Base-by-base conservation (phyloP, 805 yeast genomes). In the Metschnikowia continentalis region DNA sequence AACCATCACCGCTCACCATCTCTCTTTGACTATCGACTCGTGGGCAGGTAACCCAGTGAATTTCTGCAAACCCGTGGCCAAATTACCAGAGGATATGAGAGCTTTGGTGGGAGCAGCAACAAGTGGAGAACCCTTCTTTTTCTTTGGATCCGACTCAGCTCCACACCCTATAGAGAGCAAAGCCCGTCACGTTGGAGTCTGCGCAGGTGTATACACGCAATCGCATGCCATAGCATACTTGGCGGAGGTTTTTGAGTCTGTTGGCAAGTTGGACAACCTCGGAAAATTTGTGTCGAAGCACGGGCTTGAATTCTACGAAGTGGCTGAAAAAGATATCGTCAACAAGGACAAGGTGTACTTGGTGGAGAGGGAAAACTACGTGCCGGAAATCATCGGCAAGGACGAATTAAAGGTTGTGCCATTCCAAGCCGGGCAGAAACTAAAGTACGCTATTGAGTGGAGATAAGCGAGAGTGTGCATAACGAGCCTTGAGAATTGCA, bases 131-230 rank as follows among this genome's bases (percentile, higher is more conserved):
- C 89, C 96, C 39, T 91, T 84, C 75, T 94, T 91, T 68, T 89
- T 94, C 74, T 94, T 91, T 64, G 99, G 99, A 6, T 88, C 97
- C 1, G 99, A 94, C 67, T 89, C 97, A 20, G 99, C 99, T 32
- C 99, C 99, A 23, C 99, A 94, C 67, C 96, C 97, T 6, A 63
- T 88, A 23, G 80, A 80, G 55, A 83, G 83, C 53, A 95, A 95
- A 69, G 76, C 88, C 23, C 84, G 79, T 54, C 90, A 82, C 58
- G 72, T 76, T 35, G 92, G 91, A 20, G 97, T 92, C 15, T 90
- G 97, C 62, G 99, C 99, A n/a, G 99, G 99, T 63, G 97, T 94
- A 7, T 94, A 80, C 70, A 88, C 98, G 1, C 99, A 94, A 68
- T 79, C 88, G 20, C 81, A 81, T 59, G 96, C 87, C 1, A 68